Conservation (phyloP, 1,284 basidiomycete species). For the Porogramme epimiltina region DNA sequence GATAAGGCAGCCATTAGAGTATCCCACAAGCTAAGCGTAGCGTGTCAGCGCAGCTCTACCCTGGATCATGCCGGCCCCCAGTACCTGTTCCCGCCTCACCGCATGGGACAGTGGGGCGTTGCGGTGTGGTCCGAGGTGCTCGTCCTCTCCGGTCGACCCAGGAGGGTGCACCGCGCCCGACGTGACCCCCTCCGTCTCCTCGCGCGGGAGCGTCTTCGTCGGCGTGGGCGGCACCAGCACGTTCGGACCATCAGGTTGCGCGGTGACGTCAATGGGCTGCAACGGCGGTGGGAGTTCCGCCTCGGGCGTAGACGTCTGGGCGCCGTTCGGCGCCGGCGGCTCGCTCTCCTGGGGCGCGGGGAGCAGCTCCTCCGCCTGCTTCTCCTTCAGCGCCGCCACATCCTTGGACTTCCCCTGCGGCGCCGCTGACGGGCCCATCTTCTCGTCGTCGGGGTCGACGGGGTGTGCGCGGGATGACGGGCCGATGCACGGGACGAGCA, state of each 20-base stretch:
- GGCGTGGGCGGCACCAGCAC: conserved; percentile 60
- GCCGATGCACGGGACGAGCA: conserved; percentile 51
- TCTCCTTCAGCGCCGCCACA: conserved; percentile 31
- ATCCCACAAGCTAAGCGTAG: too few species aligned
- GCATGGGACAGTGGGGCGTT: too few species aligned
- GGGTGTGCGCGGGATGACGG: conserved; percentile 40
- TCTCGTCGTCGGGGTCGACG: conserved; percentile 30
- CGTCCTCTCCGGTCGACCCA: conserved; percentile 63
- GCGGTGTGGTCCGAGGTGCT: too few species aligned
- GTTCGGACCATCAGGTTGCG: conserved; percentile 29
- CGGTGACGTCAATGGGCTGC: conserved; percentile 29
- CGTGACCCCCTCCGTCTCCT: conserved; percentile 67
- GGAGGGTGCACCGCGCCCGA: conserved; percentile 73
- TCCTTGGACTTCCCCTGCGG: conserved; percentile 12
- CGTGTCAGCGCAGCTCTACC: too few species aligned
- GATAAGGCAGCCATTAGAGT: too few species aligned
- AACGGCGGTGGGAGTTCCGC: conserved; percentile 25
- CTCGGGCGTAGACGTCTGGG: conserved; percentile 14
- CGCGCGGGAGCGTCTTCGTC: conserved; percentile 38
- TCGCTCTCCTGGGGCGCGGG: conserved; percentile 20
- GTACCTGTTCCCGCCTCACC: too few species aligned
- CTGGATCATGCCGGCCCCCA: too few species aligned
- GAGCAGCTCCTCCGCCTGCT: conserved; percentile 30
- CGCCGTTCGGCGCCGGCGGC: conserved; percentile 15
- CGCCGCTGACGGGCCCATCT: conserved; percentile 10